A percentile compares a stretch with the other conserved stretches of the same genome.
Conservation (phyloP, 768 basidiomycete genomes). For the Mycena polygramma region DNA sequence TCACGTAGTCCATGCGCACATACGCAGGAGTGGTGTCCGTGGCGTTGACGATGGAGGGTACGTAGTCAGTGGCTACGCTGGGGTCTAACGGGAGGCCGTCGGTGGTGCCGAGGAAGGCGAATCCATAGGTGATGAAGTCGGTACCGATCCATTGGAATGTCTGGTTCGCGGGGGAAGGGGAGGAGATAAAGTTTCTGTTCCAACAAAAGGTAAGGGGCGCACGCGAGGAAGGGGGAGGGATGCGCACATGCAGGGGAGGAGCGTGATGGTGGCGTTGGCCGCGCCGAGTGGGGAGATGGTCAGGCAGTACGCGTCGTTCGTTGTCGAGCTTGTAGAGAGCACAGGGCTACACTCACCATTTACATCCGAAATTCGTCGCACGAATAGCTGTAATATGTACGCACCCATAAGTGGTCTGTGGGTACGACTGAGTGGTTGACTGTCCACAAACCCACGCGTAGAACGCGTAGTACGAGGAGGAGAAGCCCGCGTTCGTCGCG, state of each 20-base stretch:
- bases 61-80: slow-evolving; percentile 7
- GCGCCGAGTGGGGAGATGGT: slow-evolving; percentile 18
- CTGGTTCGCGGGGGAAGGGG: slow-evolving; percentile 4
- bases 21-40: neutral
- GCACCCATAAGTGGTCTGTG: slow-evolving; percentile 14
- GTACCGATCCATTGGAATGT: slow-evolving; percentile 15
- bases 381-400: too few species aligned
- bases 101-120: slow-evolving; percentile 14
- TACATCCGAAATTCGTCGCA: too few species aligned
- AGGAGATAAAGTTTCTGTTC: neutral
- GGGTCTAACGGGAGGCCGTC: slow-evolving; percentile 1
- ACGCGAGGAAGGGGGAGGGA: neutral
- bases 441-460: slow-evolving; percentile 6
- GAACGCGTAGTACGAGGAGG: neutral
- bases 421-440: neutral
- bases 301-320: neutral
- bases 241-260: slow-evolving; percentile 22
- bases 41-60: neutral
- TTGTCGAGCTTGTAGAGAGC: neutral
- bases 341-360: neutral
- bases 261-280: slow-evolving; percentile 17
- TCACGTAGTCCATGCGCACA: slow-evolving; percentile 17
- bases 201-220: neutral
- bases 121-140: slow-evolving; percentile 10
- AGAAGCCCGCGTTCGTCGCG: too few species aligned